Conservation (phyloP, 352 stramenopile genomes). For the Phytophthora capsici region DNA sequence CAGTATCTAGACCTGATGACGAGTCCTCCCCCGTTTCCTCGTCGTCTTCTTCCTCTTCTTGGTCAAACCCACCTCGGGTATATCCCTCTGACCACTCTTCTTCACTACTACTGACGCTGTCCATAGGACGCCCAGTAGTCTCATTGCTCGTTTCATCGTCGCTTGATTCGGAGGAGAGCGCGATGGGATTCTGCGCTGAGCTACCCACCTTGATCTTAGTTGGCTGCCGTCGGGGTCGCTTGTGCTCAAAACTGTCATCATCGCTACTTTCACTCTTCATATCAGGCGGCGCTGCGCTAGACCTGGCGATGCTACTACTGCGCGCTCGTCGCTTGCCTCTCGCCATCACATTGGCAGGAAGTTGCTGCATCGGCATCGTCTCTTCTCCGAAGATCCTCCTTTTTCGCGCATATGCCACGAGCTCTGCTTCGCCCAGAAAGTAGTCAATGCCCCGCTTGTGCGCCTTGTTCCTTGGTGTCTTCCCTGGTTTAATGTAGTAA, state of each 20-base stretch:
- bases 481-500: slow-evolving; percentile 52
- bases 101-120: slow-evolving; percentile 21
- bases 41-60: slow-evolving; percentile 35
- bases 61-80: slow-evolving; percentile 16
- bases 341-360: not conserved
- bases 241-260: slow-evolving; percentile 6
- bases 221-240: slow-evolving; percentile 15
- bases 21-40: slow-evolving; percentile 20
- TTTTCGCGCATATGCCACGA: slow-evolving; percentile 39
- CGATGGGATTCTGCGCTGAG: slow-evolving; percentile 29
- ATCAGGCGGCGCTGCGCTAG: slow-evolving; percentile 2
- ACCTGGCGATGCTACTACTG: slow-evolving; percentile 21
- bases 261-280: slow-evolving; percentile 11
- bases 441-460: slow-evolving; percentile 44
- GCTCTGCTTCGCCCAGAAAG: slow-evolving; percentile 48
- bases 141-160: slow-evolving; percentile 10
- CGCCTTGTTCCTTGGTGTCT: slow-evolving; percentile 19
- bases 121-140: not conserved
- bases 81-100: slow-evolving; percentile 30
- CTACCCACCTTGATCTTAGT: slow-evolving; percentile 12
- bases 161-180: slow-evolving; percentile 33
- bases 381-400: slow-evolving; percentile 43
- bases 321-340: slow-evolving; percentile 12
- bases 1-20: slow-evolving; percentile 14
- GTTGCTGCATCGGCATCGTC: not conserved